Conservation (phyloP, 352 stramenopile genomes). For the Pythium dissotocum region DNA sequence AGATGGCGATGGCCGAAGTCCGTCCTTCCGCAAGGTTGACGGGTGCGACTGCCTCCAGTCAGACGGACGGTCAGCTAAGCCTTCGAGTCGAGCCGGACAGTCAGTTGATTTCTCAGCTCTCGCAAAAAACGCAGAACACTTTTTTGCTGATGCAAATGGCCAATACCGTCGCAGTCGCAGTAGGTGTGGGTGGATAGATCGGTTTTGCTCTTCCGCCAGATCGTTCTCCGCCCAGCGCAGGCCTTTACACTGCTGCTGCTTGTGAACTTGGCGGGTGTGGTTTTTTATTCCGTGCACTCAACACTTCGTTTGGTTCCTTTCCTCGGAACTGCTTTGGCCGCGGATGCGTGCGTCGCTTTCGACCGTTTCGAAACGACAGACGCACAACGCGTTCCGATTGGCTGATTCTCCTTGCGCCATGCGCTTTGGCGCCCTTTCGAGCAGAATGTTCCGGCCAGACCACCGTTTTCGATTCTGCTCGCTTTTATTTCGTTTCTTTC, state of each 20-base stretch:
- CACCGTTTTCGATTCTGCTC: background rate
- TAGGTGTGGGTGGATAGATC: background rate
- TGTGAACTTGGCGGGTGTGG: background rate
- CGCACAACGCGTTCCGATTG: background rate
- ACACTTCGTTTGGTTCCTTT: background rate
- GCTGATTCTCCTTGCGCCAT: background rate
- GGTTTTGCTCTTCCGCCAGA: background rate
- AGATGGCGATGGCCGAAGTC: background rate
- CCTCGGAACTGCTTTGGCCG: background rate
- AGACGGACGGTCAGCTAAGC: background rate
- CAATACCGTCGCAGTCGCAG: background rate
- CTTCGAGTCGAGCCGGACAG: background rate
- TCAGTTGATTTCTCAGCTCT: background rate
- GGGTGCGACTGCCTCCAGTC: background rate
- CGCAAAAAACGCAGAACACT: background rate
- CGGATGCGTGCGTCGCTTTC: background rate
- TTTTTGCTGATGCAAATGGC: slow-evolving; percentile 1
- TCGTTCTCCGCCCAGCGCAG: background rate
- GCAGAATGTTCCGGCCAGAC: slow-evolving; percentile 7
- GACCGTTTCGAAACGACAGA: slow-evolving; percentile 11
- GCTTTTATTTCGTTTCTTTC: slow-evolving; percentile 5
- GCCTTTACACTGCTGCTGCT: background rate
- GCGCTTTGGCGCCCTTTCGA: background rate
- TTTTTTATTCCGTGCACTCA: background rate
- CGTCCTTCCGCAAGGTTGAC: background rate